Percentiles rank a stretch among this genome's conserved stretches.
Conservation (phyloP, 2,329 filamentous ascomycete genomes). For the Alternaria infectoria region DNA sequence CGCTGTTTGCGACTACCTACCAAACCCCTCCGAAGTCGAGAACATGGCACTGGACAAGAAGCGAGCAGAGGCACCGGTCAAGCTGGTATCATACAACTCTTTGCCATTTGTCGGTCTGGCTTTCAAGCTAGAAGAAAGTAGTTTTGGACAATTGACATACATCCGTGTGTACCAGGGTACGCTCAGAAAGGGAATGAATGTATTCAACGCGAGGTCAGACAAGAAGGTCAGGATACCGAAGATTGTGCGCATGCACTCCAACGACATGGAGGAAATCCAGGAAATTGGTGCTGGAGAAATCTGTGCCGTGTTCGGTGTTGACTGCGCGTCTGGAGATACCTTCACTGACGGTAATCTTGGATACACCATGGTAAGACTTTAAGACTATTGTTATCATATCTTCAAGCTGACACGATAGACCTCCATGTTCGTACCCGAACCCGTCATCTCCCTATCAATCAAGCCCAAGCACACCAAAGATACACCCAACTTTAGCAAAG, state of each 20-base stretch:
- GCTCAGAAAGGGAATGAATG: slow-evolving; percentile 83
- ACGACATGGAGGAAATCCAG: slow-evolving; percentile 96
- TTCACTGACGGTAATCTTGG: slow-evolving; percentile 93
- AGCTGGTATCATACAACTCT: slow-evolving; percentile 90
- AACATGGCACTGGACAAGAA: slow-evolving; percentile 88
- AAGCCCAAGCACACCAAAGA: slow-evolving; percentile 94
- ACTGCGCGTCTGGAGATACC: slow-evolving; percentile 96
- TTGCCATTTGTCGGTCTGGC: slow-evolving; percentile 93
- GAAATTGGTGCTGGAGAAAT: slow-evolving; percentile 97
- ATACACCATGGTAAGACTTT: slow-evolving; percentile 76
- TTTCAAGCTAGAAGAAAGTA: slow-evolving; percentile 99
- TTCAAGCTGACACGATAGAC: slow-evolving; percentile 52
- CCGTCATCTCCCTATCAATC: slow-evolving; percentile 97
- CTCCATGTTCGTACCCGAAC: slow-evolving; percentile 97
- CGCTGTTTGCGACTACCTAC: slow-evolving; percentile 93
- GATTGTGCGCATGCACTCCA: slow-evolving; percentile 99
- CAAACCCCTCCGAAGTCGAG: slow-evolving; percentile 86
- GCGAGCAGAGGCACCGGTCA: slow-evolving; percentile 78
- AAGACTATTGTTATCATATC: not conserved
- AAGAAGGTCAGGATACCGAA: slow-evolving; percentile 97
- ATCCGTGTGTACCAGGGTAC: slow-evolving; percentile 97
- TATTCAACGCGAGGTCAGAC: slow-evolving; percentile 91
- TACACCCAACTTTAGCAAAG: slow-evolving; percentile 93
- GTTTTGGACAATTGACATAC: slow-evolving; percentile 97
- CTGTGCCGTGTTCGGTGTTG: slow-evolving; percentile 96